phyloP scores from a whole-genome alignment of 306 rosid genomes.

The Dryas drummondii region DNA sequence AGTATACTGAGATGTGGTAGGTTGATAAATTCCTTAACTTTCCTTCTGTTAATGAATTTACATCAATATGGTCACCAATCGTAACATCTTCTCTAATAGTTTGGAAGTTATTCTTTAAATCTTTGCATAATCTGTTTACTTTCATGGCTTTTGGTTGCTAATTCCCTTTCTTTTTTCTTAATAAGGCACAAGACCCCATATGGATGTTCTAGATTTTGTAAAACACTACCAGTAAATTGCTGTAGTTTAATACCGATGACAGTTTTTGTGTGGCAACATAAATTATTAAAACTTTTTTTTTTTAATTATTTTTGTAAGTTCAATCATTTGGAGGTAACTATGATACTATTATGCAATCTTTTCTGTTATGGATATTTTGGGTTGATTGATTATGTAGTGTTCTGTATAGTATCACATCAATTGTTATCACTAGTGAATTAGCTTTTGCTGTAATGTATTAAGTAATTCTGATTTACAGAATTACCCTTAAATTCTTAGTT shows the following conservation, averaged over 20 bases:
- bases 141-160: neutral
- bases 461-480: neutral
- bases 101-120: neutral
- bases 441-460: neutral
- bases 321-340: neutral
- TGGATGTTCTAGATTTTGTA: neutral
- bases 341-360: neutral
- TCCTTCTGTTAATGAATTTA: neutral
- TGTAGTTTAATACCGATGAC: neutral
- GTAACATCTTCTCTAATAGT: neutral
- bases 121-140: neutral
- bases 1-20: constrained; percentile 56
- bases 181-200: neutral
- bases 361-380: neutral
- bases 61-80: neutral
- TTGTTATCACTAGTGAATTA: neutral
- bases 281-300: neutral
- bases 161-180: neutral
- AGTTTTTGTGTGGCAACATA: neutral
- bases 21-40: constrained; percentile 14
- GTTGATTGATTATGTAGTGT: neutral
- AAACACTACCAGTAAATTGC: neutral
- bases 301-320: neutral
- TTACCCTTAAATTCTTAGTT: neutral
- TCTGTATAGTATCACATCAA: neutral